Base-by-base conservation (phyloP, 345 rosid species). In the Zanthoxylum bungeanum region DNA sequence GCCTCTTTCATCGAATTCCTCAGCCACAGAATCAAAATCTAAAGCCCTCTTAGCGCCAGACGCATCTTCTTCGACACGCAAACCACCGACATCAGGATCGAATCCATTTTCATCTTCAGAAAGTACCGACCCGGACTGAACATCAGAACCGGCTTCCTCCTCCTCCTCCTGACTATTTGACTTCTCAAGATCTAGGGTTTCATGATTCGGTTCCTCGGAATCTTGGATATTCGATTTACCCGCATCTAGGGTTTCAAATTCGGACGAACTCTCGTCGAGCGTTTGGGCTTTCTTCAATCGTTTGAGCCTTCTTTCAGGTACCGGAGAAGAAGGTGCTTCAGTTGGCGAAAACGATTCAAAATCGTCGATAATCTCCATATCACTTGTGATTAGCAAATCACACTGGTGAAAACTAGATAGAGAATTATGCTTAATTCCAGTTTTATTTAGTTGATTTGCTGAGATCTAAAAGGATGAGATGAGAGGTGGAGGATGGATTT, bases 231-330 rank as follows among this genome's bases (percentile, higher is more conserved):
- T 68, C 40, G 52, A 8, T 42, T 37, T 61, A 28, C 22, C 77
- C 33, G 37, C 36, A 51, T 34, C 76, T 12, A 61, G 63, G 53
- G 71, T 5, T 67, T 80, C 75, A 59, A 34, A 55, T 22, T 5
- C 9, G 2, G 79, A 46, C 12, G 79, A 80, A 51, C 68, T 68
- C 5, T 59, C 78, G n/a, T 59, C 58, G 1, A 69, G 71, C 14
- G 75, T n/a, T 25, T 73, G 71, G 12, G 85, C 78, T 58, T 77
- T 88, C 81, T 83, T 92, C 69, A 94, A 76, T 79, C 95, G 92
- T 72, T 90, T 84, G 33, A 94, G 87, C 86, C 78, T 85, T 53
- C 88, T 80, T 31, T 64, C 82, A 2, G 79, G 79, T 66, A 77
- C 65, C 0, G 86, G 85, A 65, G 86, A 78, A 44, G 86, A 76